These are phyloP conservation scores for Areca catechu DNA, from an alignment of 176 grass and related monocot genomes.

Conservation along the genomic window DNA sequence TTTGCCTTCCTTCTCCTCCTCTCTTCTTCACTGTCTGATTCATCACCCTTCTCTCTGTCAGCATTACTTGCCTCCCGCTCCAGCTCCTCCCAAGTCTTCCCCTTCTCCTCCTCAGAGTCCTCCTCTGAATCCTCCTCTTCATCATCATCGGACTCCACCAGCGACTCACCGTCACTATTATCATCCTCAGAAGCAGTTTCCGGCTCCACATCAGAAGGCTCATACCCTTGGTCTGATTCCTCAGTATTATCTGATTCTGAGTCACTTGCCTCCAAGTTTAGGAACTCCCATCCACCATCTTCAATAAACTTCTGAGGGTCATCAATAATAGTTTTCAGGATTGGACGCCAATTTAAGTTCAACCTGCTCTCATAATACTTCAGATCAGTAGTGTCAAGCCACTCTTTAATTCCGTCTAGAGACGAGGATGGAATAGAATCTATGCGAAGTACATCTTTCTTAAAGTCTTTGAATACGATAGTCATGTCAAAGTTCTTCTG, in stretches of 20 bases:
- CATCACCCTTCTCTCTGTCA: constrained; percentile 52
- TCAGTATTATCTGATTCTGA: constrained; percentile 64
- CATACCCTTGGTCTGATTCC: constrained; percentile 82
- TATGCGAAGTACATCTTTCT: constrained; percentile 70
- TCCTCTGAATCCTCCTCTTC: constrained; percentile 55
- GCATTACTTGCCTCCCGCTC: constrained; percentile 78
- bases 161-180: constrained; percentile 36
- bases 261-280: constrained; percentile 89
- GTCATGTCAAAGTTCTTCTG: constrained; percentile 94
- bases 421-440: constrained; percentile 75
- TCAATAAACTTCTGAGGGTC: constrained; percentile 84
- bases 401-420: constrained; percentile 76
- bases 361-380: constrained; percentile 92
- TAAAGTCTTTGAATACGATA: constrained; percentile 93
- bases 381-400: constrained; percentile 82
- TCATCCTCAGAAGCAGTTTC: constrained; percentile 65
- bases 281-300: constrained; percentile 79
- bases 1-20: constrained; percentile 56
- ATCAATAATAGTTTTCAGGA: constrained; percentile 78
- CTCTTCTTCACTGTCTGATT: constrained; percentile 83
- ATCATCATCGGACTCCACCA: constrained; percentile 55
- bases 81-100: constrained; percentile 87
- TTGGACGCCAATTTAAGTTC: constrained; percentile 84
- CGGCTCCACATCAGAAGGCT: constrained; percentile 63
- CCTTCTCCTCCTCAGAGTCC: constrained; percentile 89